These are phyloP conservation scores for Penicillium maclennaniae DNA, from an alignment of 495 filamentous ascomycete species.

Conservation along the genomic window DNA sequence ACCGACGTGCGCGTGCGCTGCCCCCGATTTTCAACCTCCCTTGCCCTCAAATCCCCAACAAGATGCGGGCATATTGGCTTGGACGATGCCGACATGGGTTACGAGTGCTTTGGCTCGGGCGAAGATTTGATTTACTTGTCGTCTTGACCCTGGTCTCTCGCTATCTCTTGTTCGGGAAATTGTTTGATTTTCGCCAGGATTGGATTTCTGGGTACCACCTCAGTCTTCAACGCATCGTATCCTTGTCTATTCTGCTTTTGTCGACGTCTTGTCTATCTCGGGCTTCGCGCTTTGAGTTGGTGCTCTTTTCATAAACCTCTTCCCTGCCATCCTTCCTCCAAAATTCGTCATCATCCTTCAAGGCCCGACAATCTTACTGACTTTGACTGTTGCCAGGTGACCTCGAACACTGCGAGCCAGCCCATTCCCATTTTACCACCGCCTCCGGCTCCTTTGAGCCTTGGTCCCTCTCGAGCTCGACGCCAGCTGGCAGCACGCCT, in stretches of 20 bases:
- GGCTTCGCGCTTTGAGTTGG: neutral
- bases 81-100: neutral
- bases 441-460: constrained; percentile 54
- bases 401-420: constrained; percentile 36
- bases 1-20: constrained; percentile 11
- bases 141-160: neutral
- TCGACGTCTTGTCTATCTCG: neutral
- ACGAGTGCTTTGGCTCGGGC: neutral
- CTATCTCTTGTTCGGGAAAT: neutral
- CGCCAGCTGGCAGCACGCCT: constrained; percentile 80
- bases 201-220: neutral
- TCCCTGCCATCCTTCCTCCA: neutral
- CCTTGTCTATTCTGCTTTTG: neutral
- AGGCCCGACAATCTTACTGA: constrained; percentile 10
- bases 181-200: neutral
- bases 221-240: neutral
- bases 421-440: constrained; percentile 46
- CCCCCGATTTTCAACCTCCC: constrained; percentile 4
- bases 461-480: constrained; percentile 81
- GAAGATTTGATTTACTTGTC: neutral
- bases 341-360: neutral
- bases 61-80: neutral
- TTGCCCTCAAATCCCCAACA: neutral
- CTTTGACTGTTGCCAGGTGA: constrained; percentile 19
- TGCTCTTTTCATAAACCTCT: neutral